These are phyloP conservation scores for Lagenidium giganteum DNA, from an alignment of 352 stramenopile genomes.

Conservation along the genomic window DNA sequence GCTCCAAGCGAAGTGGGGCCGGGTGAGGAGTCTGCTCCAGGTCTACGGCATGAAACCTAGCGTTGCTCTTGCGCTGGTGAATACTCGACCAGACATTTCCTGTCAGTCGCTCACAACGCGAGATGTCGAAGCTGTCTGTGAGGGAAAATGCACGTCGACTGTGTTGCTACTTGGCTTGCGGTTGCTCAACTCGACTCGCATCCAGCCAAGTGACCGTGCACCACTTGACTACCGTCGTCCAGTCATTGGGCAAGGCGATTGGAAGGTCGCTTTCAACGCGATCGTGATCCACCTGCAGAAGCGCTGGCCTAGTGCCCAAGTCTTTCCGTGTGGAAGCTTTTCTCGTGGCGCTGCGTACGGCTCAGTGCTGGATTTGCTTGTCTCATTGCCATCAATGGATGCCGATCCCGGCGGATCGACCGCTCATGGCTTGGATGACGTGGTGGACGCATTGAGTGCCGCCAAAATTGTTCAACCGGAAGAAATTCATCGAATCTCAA, in stretches of 20 bases:
- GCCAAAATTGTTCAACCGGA: conserved; percentile 31
- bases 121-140: too few species aligned
- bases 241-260: conserved; percentile 49
- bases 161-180: background rate
- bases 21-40: conserved; percentile 29
- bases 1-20: conserved; percentile 25
- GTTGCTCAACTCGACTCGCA: background rate
- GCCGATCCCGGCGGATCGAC: background rate
- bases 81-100: too few species aligned
- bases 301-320: conserved; percentile 36
- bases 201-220: background rate
- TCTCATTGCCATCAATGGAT: conserved; percentile 23
- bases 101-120: too few species aligned
- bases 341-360: conserved; percentile 59
- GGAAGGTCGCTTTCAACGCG: conserved; percentile 58
- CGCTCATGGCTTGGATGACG: conserved; percentile 15
- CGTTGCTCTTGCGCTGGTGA: conserved; percentile 21
- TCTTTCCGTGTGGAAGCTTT: conserved; percentile 72
- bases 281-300: conserved; percentile 58
- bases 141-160: too few species aligned
- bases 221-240: conserved; percentile 17
- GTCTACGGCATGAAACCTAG: conserved; percentile 48
- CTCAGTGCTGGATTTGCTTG: conserved; percentile 69
- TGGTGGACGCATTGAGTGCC: conserved; percentile 30
- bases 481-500: conserved; percentile 26